These are phyloP conservation scores for Candida pseudofarinosa DNA, from an alignment of 805 yeast species.

Conservation along the genomic window DNA sequence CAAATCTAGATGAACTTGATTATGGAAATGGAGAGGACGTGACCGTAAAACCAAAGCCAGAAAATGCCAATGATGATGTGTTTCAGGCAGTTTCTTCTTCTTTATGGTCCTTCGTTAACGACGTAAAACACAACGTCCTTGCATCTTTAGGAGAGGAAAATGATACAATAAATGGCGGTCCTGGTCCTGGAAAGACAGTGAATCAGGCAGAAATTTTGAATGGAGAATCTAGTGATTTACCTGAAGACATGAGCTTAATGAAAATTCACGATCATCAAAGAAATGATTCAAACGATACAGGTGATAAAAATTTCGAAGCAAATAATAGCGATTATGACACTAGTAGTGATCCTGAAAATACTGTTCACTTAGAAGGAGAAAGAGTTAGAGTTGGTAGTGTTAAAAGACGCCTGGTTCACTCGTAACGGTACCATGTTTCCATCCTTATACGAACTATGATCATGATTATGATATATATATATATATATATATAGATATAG, in stretches of 20 bases:
- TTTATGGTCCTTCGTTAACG: slow-evolving; percentile 42
- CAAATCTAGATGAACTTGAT: background rate
- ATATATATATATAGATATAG: too few relatives aligned
- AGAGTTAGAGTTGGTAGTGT: background rate
- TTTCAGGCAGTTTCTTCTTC: slow-evolving; percentile 38
- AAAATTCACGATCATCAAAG: background rate
- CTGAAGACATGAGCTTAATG: background rate
- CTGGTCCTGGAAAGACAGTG: background rate
- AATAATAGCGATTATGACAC: slow-evolving; percentile 14
- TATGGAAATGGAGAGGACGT: background rate
- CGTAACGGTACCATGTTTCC: background rate
- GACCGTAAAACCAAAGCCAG: background rate
- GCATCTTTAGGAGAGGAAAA: slow-evolving; percentile 20
- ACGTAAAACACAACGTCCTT: slow-evolving; percentile 33
- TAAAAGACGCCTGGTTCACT: background rate
- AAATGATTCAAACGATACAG: background rate
- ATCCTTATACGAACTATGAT: background rate
- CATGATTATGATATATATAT: background rate
- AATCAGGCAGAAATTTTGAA: background rate
- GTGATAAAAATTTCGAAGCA: slow-evolving; percentile 2
- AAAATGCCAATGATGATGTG: slow-evolving; percentile 27
- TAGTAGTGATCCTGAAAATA: background rate
- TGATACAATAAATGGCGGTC: background rate
- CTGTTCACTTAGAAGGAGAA: background rate
- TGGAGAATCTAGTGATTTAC: background rate